Percentiles rank a stretch among this genome's conserved stretches.
Conservation (phyloP, 2,329 filamentous ascomycete genomes). For the Sphaerostilbella broomeana region DNA sequence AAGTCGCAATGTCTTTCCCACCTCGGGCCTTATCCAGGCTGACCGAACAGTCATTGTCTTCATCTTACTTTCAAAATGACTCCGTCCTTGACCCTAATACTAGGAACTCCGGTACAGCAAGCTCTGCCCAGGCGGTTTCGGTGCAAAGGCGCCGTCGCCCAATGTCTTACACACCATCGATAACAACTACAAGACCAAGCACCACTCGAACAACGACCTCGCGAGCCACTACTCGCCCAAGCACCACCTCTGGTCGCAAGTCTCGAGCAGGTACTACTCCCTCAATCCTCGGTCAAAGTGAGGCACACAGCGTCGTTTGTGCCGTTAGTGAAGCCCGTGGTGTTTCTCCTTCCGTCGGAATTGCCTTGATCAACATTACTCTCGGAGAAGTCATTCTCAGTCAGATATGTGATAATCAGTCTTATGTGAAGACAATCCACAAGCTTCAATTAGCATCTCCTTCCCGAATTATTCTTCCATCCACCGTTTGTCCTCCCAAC, state of each 20-base stretch:
- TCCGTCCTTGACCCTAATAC: no score
- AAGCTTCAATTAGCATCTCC: slow-evolving; percentile 79
- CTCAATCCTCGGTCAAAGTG: slow-evolving; percentile 38
- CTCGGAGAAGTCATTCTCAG: slow-evolving; percentile 80
- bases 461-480: slow-evolving; percentile 70
- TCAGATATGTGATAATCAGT: slow-evolving; percentile 89
- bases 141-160: no score
- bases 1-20: slow-evolving; percentile 1
- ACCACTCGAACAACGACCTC: slow-evolving; percentile 19
- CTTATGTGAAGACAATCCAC: slow-evolving; percentile 80
- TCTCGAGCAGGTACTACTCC: slow-evolving; percentile 34
- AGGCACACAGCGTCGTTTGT: slow-evolving; percentile 71
- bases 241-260: slow-evolving; percentile 39
- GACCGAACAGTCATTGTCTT: not conserved
- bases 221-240: slow-evolving; percentile 24
- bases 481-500: slow-evolving; percentile 58
- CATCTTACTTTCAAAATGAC: slow-evolving; percentile 1
- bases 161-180: slow-evolving; percentile 14
- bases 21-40: not conserved
- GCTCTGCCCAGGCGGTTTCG: no score
- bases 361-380: slow-evolving; percentile 81
- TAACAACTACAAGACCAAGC: slow-evolving; percentile 15
- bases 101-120: no score
- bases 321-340: slow-evolving; percentile 84
- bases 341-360: slow-evolving; percentile 73